Evolutionary conservation across 2,329 filamentous ascomycete species (phyloP).

Genomic region (Apiospora phragmitis): DNA sequence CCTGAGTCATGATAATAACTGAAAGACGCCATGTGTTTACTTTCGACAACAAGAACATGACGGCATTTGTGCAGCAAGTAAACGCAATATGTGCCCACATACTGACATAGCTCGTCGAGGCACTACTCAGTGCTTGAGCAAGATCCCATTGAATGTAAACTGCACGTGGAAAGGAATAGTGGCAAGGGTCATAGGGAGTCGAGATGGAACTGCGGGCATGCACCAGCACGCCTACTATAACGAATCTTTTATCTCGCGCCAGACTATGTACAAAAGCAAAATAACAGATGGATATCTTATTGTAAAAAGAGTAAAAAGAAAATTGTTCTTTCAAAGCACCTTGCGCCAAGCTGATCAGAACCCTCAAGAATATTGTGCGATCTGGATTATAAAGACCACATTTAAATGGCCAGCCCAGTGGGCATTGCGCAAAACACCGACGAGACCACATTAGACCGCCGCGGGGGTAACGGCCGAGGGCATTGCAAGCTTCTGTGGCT

Average conservation of each 20-base stretch:
- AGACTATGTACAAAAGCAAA: constrained; percentile 7
- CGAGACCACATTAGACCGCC: not conserved
- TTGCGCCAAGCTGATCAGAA: constrained; percentile 1
- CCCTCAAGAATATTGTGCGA: not conserved
- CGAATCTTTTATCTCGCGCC: not conserved
- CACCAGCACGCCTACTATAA: not conserved
- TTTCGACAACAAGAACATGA: too few relatives aligned
- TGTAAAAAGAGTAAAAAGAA: constrained; percentile 1
- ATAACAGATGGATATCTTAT: constrained; percentile 12
- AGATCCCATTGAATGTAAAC: not conserved
- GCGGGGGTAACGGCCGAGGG: not conserved
- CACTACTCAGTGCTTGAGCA: too few relatives aligned
- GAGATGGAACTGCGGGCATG: not conserved
- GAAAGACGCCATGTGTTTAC: too few relatives aligned
- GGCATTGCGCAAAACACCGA: not conserved
- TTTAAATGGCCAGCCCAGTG: not conserved
- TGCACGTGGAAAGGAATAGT: not conserved
- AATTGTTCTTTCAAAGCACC: constrained; percentile 2
- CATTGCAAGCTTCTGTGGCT: not conserved
- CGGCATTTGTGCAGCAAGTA: not conserved
- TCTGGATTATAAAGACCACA: not conserved
- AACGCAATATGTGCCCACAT: not conserved
- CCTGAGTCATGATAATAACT: too few relatives aligned
- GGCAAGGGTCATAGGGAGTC: not conserved
- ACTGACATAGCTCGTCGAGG: not conserved